A percentile compares a stretch with the other conserved stretches of the same genome.
phyloP scores from a whole-genome alignment of 1,284 basidiomycete species.

The Sporisorium iseilematis-ciliati region DNA sequence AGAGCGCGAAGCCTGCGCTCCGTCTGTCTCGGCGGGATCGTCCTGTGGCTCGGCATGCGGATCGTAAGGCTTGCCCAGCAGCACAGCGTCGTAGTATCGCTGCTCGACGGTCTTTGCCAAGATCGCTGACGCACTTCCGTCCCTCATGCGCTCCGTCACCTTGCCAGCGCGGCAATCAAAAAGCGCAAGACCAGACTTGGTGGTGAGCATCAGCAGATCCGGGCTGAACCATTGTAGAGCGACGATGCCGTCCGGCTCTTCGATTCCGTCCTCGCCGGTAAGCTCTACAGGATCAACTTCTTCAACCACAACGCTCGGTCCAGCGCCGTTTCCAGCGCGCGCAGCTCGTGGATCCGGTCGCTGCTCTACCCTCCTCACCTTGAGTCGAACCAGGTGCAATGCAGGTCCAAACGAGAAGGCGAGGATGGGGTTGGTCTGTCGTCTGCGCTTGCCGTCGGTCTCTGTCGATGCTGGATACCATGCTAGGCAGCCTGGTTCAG shows the following conservation, averaged over 20 bases:
- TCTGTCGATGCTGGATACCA: slow-evolving; percentile 62
- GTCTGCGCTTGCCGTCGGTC: slow-evolving; percentile 34
- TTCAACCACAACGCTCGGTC: slow-evolving; percentile 17
- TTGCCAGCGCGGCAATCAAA: slow-evolving; percentile 55
- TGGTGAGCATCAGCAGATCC: slow-evolving; percentile 56
- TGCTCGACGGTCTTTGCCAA: slow-evolving; percentile 39
- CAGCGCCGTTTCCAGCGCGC: neutral
- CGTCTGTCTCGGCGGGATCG: neutral
- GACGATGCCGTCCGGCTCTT: slow-evolving; percentile 68
- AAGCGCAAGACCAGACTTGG: slow-evolving; percentile 38
- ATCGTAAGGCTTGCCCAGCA: slow-evolving; percentile 31
- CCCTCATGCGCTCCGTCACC: slow-evolving; percentile 54
- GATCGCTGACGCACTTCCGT: slow-evolving; percentile 70
- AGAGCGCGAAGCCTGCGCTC: slow-evolving; percentile 7
- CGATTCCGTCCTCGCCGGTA: slow-evolving; percentile 37
- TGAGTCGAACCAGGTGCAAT: slow-evolving; percentile 54
- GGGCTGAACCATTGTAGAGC: slow-evolving; percentile 72
- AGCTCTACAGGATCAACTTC: slow-evolving; percentile 47
- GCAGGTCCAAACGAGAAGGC: slow-evolving; percentile 59
- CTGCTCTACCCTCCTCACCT: slow-evolving; percentile 35
- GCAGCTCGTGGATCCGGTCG: slow-evolving; percentile 9
- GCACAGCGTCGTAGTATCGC: slow-evolving; percentile 37
- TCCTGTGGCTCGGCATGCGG: slow-evolving; percentile 22
- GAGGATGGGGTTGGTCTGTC: slow-evolving; percentile 56
- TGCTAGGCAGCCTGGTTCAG: slow-evolving; percentile 47